Evolutionary conservation across 2,329 filamentous ascomycete species (phyloP).

Genomic region (Colletotrichum sp.): DNA sequence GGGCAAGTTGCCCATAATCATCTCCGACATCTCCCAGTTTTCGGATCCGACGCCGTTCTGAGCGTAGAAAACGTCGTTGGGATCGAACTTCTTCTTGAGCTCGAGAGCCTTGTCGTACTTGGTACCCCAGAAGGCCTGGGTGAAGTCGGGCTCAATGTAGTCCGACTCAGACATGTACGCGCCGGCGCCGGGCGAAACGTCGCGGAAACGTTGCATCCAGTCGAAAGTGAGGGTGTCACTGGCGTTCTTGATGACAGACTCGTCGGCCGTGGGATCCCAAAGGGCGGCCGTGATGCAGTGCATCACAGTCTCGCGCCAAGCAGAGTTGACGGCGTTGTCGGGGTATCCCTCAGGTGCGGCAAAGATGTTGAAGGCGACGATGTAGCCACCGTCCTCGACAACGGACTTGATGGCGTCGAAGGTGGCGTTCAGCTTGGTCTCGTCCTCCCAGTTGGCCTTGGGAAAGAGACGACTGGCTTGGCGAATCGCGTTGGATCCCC

Average conservation of each 20-base stretch:
- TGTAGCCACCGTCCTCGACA: slow-evolving; percentile 27
- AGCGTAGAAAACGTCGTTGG: slow-evolving; percentile 22
- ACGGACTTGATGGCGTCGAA: slow-evolving; percentile 29
- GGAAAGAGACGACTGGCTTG: slow-evolving; percentile 38
- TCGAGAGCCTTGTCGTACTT: slow-evolving; percentile 19
- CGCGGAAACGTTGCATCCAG: slow-evolving; percentile 40
- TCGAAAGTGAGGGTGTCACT: slow-evolving; percentile 30
- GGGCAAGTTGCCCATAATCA: slow-evolving; percentile 22
- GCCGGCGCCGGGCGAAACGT: slow-evolving; percentile 23
- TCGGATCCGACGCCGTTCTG: slow-evolving; percentile 22
- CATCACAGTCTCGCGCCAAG: slow-evolving; percentile 49
- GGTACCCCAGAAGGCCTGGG: slow-evolving; percentile 23
- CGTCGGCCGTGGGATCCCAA: slow-evolving; percentile 36
- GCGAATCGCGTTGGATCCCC: slow-evolving; percentile 27
- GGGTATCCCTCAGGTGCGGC: slow-evolving; percentile 25
- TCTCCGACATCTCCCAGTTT: slow-evolving; percentile 21
- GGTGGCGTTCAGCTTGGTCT: slow-evolving; percentile 29
- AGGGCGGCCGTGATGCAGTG: slow-evolving; percentile 33
- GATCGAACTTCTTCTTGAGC: slow-evolving; percentile 24
- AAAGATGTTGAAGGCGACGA: slow-evolving; percentile 35
- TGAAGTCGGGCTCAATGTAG: slow-evolving; percentile 23
- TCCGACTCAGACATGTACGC: slow-evolving; percentile 29
- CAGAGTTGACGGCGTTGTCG: slow-evolving; percentile 51
- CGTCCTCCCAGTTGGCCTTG: slow-evolving; percentile 33
- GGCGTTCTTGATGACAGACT: slow-evolving; percentile 31